Base-by-base conservation (phyloP, 495 filamentous ascomycete species). In the Articulospora tetracladia region DNA sequence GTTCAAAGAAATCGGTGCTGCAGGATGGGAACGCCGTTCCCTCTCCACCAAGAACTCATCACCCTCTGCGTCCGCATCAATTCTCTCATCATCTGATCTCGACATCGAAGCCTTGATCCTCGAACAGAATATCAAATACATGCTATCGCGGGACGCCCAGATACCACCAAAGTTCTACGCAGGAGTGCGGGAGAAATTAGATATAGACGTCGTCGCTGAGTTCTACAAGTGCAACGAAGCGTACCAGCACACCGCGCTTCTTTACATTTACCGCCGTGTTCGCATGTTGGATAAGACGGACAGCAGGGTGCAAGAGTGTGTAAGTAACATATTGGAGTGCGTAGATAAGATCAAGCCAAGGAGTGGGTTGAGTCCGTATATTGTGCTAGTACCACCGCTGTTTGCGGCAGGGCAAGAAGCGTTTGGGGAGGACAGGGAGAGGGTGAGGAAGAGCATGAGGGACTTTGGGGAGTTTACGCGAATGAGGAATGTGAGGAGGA, bases 211-310 rank as follows among this genome's bases (percentile, higher is more conserved):
- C 17, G n/a, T 27, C 15, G 12, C 8, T 10, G 25, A 36, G 1
- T 54, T 54, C 52, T 30, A 17, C n/a, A 17, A 30, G 11, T 54
- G 52, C 52, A 54, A 54, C 17, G 52, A 54, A 30, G 26, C 52
- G 17, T 54, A 54, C 17, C 52, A 28, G 23, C 24, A 28, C 15
- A 2, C 30, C 20, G 52, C 52, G 20, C 26, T 54, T 15, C 26
- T 54, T 3, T 26, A 54, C 32, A 11, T 54, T 15, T 36, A 54
- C 8, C 15, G 52, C 12, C 3, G 52, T 15, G 52, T 54, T 2
- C 13, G 12, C 15, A 25, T 3, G 20, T 15, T 28, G 12, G 17
- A n/a, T 27, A 32, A 20, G 26, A 30, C 26, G 30, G 30, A 32
- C n/a, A n/a, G n/a, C n/a, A n/a, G n/a, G n/a, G n/a, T n/a, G n/a